Conservation (phyloP, 805 yeast genomes). For the Yamadazyma insecticola region DNA sequence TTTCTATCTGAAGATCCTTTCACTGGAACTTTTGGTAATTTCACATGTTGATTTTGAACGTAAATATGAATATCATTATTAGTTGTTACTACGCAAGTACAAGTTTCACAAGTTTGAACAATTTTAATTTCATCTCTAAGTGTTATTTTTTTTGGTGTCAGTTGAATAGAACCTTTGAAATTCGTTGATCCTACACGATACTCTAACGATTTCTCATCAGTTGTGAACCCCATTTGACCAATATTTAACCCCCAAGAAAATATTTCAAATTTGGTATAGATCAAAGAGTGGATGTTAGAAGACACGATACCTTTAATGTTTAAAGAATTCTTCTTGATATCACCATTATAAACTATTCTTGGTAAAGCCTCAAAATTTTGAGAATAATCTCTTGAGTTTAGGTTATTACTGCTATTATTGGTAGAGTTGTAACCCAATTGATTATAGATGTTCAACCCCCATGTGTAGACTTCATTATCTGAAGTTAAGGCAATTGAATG, state of each 20-base stretch:
- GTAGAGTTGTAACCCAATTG: slow-evolving; percentile 52
- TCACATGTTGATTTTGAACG: slow-evolving; percentile 52
- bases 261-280: slow-evolving; percentile 45
- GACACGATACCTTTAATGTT: slow-evolving; percentile 47
- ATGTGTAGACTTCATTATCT: slow-evolving; percentile 55
- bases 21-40: slow-evolving; percentile 38
- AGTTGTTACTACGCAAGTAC: slow-evolving; percentile 60
- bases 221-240: slow-evolving; percentile 71
- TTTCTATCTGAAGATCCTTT: slow-evolving; percentile 33
- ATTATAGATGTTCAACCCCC: slow-evolving; percentile 73
- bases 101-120: slow-evolving; percentile 61
- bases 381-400: slow-evolving; percentile 15
- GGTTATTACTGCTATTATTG: slow-evolving; percentile 6
- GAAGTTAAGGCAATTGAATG: slow-evolving; percentile 60
- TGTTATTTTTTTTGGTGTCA: slow-evolving; percentile 34
- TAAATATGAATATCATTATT: slow-evolving; percentile 61
- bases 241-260: slow-evolving; percentile 74
- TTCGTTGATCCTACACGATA: slow-evolving; percentile 22
- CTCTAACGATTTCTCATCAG: slow-evolving; percentile 15
- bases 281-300: slow-evolving; percentile 68
- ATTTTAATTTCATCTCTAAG: slow-evolving; percentile 49
- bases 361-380: slow-evolving; percentile 37
- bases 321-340: slow-evolving; percentile 28
- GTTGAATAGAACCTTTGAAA: slow-evolving; percentile 34
- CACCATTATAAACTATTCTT: slow-evolving; percentile 36